A percentile compares a stretch with the other conserved stretches of the same genome.
phyloP scores from a whole-genome alignment of 768 basidiomycete genomes.

The Leccinum obscurum region DNA sequence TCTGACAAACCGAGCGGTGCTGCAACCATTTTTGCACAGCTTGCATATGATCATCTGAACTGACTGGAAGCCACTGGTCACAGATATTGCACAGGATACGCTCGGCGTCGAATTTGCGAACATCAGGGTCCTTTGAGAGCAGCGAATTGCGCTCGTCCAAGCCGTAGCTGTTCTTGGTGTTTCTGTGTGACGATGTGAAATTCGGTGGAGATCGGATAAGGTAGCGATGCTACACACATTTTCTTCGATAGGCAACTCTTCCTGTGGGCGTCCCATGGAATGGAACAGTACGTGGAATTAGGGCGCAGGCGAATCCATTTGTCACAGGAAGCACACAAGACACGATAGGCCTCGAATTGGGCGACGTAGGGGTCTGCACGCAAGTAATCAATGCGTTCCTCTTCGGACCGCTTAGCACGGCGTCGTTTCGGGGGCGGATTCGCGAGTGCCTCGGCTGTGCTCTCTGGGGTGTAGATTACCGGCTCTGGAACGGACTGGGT shows the following conservation, averaged over 20 bases:
- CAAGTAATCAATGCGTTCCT: slow-evolving; percentile 70
- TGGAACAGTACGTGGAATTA: slow-evolving; percentile 86
- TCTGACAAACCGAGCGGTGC: slow-evolving; percentile 59
- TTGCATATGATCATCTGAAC: slow-evolving; percentile 55
- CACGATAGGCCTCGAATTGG: slow-evolving; percentile 78
- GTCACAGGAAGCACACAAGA: slow-evolving; percentile 76
- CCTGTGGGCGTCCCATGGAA: slow-evolving; percentile 84
- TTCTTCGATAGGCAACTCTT: slow-evolving; percentile 83
- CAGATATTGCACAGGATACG: slow-evolving; percentile 69
- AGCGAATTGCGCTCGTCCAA: slow-evolving; percentile 59
- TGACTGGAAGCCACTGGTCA: slow-evolving; percentile 65
- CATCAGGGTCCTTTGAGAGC: slow-evolving; percentile 64
- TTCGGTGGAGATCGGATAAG: slow-evolving; percentile 7
- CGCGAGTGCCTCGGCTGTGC: slow-evolving; percentile 40
- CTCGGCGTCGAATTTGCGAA: slow-evolving; percentile 75
- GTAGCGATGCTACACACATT: slow-evolving; percentile 44
- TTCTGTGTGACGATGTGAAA: slow-evolving; percentile 17
- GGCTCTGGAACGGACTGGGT: slow-evolving; percentile 36
- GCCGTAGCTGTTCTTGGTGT: slow-evolving; percentile 54
- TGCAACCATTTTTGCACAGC: slow-evolving; percentile 68
- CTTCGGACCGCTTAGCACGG: slow-evolving; percentile 74
- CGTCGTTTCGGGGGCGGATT: slow-evolving; percentile 62
- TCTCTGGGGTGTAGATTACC: slow-evolving; percentile 45
- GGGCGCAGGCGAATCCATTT: slow-evolving; percentile 86
- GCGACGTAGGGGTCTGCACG: slow-evolving; percentile 74